Evolutionary conservation across 129 eudicot species (phyloP).

Genomic region (Centaurea solstitialis): DNA sequence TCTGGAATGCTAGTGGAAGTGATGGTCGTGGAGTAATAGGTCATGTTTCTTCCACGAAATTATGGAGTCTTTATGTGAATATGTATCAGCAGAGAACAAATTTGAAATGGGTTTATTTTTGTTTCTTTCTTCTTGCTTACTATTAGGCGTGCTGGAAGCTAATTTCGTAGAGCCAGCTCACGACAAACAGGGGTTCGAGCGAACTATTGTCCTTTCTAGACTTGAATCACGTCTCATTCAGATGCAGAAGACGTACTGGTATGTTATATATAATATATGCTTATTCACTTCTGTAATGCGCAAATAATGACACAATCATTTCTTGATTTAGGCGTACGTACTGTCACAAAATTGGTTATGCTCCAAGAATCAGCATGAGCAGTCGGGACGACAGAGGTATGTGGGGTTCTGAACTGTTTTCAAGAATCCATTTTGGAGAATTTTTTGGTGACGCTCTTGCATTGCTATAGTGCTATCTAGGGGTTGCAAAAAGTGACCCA

Average conservation of each 20-base stretch:
- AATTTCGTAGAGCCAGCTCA: constrained; percentile 99
- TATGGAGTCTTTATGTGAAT: constrained; percentile 11
- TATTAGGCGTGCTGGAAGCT: constrained; percentile 88
- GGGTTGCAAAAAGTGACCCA: too few relatives aligned
- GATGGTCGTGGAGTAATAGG: constrained; percentile 99
- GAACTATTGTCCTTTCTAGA: constrained; percentile 87
- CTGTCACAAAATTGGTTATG: constrained; percentile 91
- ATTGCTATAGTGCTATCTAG: too few relatives aligned
- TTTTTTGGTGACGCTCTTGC: too few relatives aligned
- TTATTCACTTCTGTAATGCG: neutral
- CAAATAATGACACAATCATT: neutral
- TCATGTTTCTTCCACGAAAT: constrained; percentile 21
- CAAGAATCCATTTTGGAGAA: too few relatives aligned
- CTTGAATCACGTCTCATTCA: constrained; percentile 70
- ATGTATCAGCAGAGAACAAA: constrained; percentile 6
- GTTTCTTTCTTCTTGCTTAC: neutral
- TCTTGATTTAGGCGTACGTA: constrained; percentile 51
- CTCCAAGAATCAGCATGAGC: constrained; percentile 50
- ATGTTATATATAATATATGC: constrained; percentile 21
- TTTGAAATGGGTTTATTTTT: neutral
- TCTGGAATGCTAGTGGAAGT: constrained; percentile 95
- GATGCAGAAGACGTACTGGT: constrained; percentile 92
- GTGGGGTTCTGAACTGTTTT: neutral
- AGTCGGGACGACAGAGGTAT: constrained; percentile 48
- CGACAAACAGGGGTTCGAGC: constrained; percentile 97